Percentiles rank a stretch among this genome's conserved stretches.
Evolutionary conservation across 306 rosid species (phyloP).

Genomic region (Corylus heterophylla): DNA sequence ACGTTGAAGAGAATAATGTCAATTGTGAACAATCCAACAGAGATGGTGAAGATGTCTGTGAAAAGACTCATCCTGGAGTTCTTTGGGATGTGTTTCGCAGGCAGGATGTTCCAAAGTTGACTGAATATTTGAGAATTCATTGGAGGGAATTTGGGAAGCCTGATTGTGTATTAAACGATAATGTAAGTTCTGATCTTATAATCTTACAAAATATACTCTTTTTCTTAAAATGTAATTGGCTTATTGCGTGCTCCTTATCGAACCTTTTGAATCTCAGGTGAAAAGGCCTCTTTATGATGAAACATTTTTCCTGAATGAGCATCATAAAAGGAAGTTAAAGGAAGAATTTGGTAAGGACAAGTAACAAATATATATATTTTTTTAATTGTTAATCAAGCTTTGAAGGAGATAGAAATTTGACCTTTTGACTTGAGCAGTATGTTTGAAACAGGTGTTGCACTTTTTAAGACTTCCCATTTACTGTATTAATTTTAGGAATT

Average conservation of each 20-base stretch:
- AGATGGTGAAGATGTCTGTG: constrained; percentile 47
- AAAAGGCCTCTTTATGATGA: constrained; percentile 72
- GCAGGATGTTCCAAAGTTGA: constrained; percentile 68
- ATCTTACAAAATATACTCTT: not conserved
- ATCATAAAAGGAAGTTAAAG: constrained; percentile 79
- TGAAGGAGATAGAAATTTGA: constrained; percentile 24
- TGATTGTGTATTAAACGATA: constrained; percentile 38
- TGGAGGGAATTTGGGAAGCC: constrained; percentile 58
- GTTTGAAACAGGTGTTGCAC: not conserved
- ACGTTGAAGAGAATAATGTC: constrained; percentile 34
- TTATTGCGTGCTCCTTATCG: constrained; percentile 31
- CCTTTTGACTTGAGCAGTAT: not conserved
- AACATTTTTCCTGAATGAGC: constrained; percentile 60
- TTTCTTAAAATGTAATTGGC: constrained; percentile 12
- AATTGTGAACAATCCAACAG: constrained; percentile 36
- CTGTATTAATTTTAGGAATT: not conserved
- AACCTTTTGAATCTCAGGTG: constrained; percentile 49
- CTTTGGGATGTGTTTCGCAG: constrained; percentile 88
- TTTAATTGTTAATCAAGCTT: constrained; percentile 19
- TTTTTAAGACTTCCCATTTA: not conserved
- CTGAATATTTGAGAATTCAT: constrained; percentile 68
- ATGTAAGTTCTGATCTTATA: constrained; percentile 43
- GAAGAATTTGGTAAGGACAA: constrained; percentile 80
- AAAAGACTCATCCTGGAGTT: constrained; percentile 56
- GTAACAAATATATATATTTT: constrained; percentile 3